Conservation (phyloP, 495 filamentous ascomycete genomes). For the Xylaria acuta region DNA sequence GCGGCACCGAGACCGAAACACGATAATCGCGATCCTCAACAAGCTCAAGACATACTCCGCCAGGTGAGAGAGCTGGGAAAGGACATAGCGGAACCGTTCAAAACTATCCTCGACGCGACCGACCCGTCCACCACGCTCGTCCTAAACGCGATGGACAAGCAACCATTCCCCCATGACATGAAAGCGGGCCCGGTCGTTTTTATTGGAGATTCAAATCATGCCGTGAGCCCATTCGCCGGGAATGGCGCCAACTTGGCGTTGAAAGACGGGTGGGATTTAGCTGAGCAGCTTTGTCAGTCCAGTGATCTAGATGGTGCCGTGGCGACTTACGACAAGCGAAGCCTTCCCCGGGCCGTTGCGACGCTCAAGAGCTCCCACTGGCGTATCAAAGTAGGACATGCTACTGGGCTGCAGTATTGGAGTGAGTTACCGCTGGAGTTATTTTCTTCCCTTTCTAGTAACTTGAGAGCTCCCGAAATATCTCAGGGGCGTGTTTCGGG, state of each 20-base stretch:
- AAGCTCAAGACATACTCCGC: conserved; percentile 30
- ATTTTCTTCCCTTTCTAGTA: no score
- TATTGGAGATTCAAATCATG: conserved; percentile 53
- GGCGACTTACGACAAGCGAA: conserved; percentile 38
- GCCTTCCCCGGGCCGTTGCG: conserved; percentile 35
- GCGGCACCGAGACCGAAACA: conserved; percentile 17
- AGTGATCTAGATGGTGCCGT: conserved; percentile 31
- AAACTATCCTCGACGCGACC: conserved; percentile 41
- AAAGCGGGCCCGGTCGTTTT: conserved; percentile 39
- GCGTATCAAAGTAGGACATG: conserved; percentile 30
- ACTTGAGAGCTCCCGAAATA: no score
- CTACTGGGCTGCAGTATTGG: conserved; percentile 23
- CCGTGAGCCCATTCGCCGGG: conserved; percentile 52
- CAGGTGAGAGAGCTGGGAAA: conserved; percentile 37
- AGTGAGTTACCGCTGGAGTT: no score
- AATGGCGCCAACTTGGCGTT: conserved; percentile 51
- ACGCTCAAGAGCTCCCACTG: conserved; percentile 36
- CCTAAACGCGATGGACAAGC: conserved; percentile 44
- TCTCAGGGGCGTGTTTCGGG: no score
- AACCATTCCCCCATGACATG: conserved; percentile 43
- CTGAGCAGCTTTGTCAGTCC: conserved; percentile 37
- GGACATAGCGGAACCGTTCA: conserved; percentile 41
- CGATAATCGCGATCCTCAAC: conserved; percentile 10
- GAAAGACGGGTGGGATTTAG: conserved; percentile 50
- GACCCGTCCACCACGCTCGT: conserved; percentile 37